Conservation (phyloP, 352 stramenopile species). For the Halophytophthora batemanensis region DNA sequence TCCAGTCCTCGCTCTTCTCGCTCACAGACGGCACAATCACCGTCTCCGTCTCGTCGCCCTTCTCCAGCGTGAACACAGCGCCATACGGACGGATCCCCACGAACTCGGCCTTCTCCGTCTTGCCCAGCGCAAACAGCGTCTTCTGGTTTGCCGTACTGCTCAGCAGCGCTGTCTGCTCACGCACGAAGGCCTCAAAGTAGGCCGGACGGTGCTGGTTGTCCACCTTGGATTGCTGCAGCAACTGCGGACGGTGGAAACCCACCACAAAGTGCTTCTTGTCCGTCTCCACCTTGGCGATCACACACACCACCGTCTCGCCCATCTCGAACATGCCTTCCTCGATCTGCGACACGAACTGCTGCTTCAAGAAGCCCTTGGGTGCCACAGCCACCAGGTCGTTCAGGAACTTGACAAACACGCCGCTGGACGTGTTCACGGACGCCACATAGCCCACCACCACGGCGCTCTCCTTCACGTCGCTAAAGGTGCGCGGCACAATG, state of each 20-base stretch:
- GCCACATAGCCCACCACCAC: conserved; percentile 78
- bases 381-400: conserved; percentile 83
- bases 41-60: conserved; percentile 56
- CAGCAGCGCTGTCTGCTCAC: conserved; percentile 24
- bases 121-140: conserved; percentile 47
- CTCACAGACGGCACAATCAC: conserved; percentile 61
- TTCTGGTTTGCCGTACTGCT: conserved; percentile 14
- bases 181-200: conserved; percentile 60
- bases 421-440: conserved; percentile 67
- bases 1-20: conserved; percentile 32
- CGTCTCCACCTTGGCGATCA: conserved; percentile 69
- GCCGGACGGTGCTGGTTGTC: conserved; percentile 33
- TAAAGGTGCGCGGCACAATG: conserved; percentile 56
- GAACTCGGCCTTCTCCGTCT: conserved; percentile 82
- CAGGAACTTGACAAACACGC: conserved; percentile 87
- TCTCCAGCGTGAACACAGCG: conserved; percentile 77
- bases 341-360: conserved; percentile 70
- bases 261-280: conserved; percentile 82
- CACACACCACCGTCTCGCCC: conserved; percentile 82
- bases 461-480: conserved; percentile 55
- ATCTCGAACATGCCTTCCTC: conserved; percentile 81
- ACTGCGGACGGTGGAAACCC: conserved; percentile 54
- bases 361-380: conserved; percentile 72
- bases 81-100: conserved; percentile 82
- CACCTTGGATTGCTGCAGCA: conserved; percentile 26